A percentile compares a stretch with the other conserved stretches of the same genome.
These are phyloP conservation scores for Penicillium hordei DNA, from an alignment of 2,329 filamentous ascomycete genomes.

Conservation along the genomic window DNA sequence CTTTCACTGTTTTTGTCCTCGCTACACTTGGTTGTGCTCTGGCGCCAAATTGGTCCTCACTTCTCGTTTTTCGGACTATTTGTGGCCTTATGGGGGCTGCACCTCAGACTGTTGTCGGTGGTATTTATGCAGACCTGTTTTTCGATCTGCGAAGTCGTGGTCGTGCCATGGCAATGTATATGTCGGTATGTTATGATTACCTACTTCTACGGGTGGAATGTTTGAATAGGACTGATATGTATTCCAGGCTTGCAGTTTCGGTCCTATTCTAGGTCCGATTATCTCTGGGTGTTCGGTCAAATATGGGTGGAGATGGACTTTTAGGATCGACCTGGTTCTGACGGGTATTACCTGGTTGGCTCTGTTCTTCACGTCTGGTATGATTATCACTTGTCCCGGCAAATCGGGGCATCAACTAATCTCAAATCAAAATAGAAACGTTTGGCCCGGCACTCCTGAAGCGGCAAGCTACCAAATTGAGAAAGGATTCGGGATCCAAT, in stretches of 20 bases:
- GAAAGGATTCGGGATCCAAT: constrained; percentile 54
- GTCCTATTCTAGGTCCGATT: constrained; percentile 45
- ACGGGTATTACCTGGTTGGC: constrained; percentile 59
- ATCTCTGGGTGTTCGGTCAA: constrained; percentile 46
- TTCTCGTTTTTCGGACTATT: constrained; percentile 47
- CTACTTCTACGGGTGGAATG: not conserved
- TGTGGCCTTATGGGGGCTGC: constrained; percentile 43
- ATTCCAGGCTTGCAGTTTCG: constrained; percentile 38
- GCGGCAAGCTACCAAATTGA: constrained; percentile 57
- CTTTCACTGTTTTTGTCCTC: constrained; percentile 47
- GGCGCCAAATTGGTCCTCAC: constrained; percentile 42
- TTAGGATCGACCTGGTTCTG: constrained; percentile 65
- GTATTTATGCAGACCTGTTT: constrained; percentile 50
- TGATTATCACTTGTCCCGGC: not conserved
- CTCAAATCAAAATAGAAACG: constrained; percentile 49
- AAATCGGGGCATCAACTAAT: not conserved
- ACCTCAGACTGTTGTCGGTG: constrained; percentile 46
- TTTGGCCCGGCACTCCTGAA: constrained; percentile 60
- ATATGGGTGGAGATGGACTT: constrained; percentile 50
- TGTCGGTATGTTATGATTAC: constrained; percentile 33
- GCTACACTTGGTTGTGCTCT: constrained; percentile 46
- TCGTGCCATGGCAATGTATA: constrained; percentile 43
- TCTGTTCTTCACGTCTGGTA: constrained; percentile 59
- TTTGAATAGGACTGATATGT: not conserved
- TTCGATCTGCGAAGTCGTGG: constrained; percentile 40